These are phyloP conservation scores for Metschnikowia peoriensis DNA, from an alignment of 805 yeast species.

Conservation along the genomic window DNA sequence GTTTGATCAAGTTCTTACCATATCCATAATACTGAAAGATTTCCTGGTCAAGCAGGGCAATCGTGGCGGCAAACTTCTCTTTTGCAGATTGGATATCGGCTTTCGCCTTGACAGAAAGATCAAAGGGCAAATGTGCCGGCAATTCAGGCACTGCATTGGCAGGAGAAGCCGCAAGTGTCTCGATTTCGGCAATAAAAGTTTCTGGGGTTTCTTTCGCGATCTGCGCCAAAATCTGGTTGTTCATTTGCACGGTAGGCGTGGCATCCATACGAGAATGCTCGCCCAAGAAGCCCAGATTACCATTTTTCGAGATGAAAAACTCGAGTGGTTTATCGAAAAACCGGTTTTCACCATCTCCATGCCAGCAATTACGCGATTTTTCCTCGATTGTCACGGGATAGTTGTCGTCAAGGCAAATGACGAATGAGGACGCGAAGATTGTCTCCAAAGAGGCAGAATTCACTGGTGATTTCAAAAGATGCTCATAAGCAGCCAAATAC, in stretches of 20 bases:
- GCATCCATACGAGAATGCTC: constrained; percentile 99
- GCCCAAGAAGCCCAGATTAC: constrained; percentile 88
- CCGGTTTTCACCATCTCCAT: constrained; percentile 90
- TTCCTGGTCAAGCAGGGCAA: constrained; percentile 66
- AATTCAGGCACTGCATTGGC: constrained; percentile 16
- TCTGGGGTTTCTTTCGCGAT: constrained; percentile 48
- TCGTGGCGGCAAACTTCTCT: constrained; percentile 53
- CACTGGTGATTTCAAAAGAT: constrained; percentile 56
- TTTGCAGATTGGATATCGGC: constrained; percentile 55
- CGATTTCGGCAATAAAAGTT: constrained; percentile 28
- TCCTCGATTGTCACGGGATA: constrained; percentile 77
- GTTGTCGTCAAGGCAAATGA: constrained; percentile 73
- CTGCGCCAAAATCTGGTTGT: constrained; percentile 66
- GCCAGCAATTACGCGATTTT: constrained; percentile 85
- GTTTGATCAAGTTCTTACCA: constrained; percentile 84
- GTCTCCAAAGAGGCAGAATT: constrained; percentile 62
- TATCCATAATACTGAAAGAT: constrained; percentile 79
- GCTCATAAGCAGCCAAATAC: constrained; percentile 62
- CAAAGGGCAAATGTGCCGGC: constrained; percentile 47
- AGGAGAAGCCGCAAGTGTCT: constrained; percentile 12
- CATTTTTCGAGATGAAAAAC: constrained; percentile 77
- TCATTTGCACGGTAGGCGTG: constrained; percentile 86
- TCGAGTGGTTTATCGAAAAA: constrained; percentile 91
- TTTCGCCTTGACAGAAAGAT: constrained; percentile 51
- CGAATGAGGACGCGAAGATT: constrained; percentile 76